Evolutionary conservation across 768 basidiomycete genomes (phyloP), one percentile per base, ranked within the genome.

Genomic region (Trametes gibbosa): DNA sequence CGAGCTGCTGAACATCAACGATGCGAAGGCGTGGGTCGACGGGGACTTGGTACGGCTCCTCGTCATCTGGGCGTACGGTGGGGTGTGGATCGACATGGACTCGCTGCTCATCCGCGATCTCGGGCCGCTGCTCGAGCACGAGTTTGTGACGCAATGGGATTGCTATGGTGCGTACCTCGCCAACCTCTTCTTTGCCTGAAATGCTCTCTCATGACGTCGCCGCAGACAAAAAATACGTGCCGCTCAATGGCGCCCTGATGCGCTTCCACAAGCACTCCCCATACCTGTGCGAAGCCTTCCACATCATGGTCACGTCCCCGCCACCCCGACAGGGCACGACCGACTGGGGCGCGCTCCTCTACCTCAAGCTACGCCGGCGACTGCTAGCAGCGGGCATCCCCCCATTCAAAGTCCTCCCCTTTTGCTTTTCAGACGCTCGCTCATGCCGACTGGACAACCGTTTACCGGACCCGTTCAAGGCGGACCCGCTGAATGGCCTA

Each of bases 71-170:
- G 85, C 83, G 61, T 85, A 83, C 67, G 96, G 96, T 1, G 96
- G 96, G 0, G 84, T 97, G 23, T 98, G 96, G 96, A 80, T 98
- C 47, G 96, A 99, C 70, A 97, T 98, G 94, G 96, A 99, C 73
- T 90, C 90, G 50, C 80, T 98, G 54, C 76, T 98, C 62, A 96
- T 93, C 45, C 78, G 96, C 54, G 91, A 95, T 74, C 75, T 98
- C 34, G 78, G 86, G 2, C 94, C 95, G 9, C 77, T 98, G 55
- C 79, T 90, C 6, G 95, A 97, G 71, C 89, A 92, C 67, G 96
- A 99, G 73, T 99, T 95, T 69, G 92, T 98, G 10, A 96, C 93
- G 1, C 95, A 99, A 68, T 99, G 96, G 96, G 96, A 99, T 69
- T 98, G 96, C 71, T 98, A 98, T 67, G 92, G 95, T 94, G 70